These are phyloP conservation scores for Psidium guajava DNA, from an alignment of 345 rosid species.

Conservation along the genomic window DNA sequence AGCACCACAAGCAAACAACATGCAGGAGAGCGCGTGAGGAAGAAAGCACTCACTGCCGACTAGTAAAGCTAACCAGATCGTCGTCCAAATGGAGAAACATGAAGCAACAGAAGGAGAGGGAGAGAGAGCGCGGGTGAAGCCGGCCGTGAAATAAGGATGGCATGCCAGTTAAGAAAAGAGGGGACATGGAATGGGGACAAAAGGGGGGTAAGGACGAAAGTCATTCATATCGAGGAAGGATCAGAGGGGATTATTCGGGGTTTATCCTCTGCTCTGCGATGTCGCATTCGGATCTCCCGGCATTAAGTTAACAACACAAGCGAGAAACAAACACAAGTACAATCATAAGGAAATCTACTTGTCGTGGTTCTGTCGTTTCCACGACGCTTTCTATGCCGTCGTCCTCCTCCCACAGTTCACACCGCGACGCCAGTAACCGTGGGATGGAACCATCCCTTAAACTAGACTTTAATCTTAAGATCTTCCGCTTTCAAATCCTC, in stretches of 20 bases:
- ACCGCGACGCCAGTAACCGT: neutral
- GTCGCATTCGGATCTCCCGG: neutral
- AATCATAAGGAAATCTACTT: neutral
- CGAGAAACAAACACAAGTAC: neutral
- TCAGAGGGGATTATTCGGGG: neutral
- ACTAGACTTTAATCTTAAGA: neutral
- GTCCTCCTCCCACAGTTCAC: neutral
- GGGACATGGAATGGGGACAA: fast-evolving
- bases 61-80: neutral
- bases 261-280: neutral
- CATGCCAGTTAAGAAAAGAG: neutral
- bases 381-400: neutral
- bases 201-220: neutral
- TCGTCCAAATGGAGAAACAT: neutral
- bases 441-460: neutral
- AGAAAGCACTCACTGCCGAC: neutral
- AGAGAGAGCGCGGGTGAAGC: neutral
- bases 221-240: conserved; percentile 4
- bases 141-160: neutral
- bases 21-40: neutral
- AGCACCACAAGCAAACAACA: neutral
- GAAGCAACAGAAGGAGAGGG: neutral
- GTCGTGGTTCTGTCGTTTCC: neutral
- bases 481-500: no score
- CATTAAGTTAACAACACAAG: fast-evolving